Percentiles rank a stretch among this genome's conserved stretches.
These are phyloP conservation scores for Fusarium drepaniforme DNA, from an alignment of 2,329 filamentous ascomycete genomes.

Conservation along the genomic window DNA sequence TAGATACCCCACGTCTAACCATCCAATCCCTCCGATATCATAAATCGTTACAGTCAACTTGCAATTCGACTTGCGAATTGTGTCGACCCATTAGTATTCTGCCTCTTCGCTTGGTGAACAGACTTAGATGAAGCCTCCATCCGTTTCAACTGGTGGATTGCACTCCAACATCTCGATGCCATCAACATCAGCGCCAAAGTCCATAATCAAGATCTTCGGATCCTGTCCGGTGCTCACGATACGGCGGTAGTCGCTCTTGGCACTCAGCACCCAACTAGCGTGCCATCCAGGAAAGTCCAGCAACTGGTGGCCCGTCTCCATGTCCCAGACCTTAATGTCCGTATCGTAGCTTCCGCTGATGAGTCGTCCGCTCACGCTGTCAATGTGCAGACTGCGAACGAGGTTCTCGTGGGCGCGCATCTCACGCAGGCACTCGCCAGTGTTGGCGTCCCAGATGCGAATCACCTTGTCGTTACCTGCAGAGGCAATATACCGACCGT, in stretches of 20 bases:
- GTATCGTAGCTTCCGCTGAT: constrained; percentile 95
- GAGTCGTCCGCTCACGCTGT: constrained; percentile 86
- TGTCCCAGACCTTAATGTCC: constrained; percentile 94
- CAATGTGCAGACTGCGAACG: constrained; percentile 91
- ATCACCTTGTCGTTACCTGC: constrained; percentile 97
- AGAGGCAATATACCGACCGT: constrained; percentile 92
- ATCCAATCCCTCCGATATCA: constrained; percentile 30
- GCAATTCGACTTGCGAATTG: constrained; percentile 1
- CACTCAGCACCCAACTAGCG: constrained; percentile 94
- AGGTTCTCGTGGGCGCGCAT: constrained; percentile 87
- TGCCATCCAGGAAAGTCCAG: constrained; percentile 96
- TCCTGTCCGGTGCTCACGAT: constrained; percentile 97
- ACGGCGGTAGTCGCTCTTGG: constrained; percentile 94
- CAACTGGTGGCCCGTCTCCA: constrained; percentile 81
- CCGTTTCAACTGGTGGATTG: constrained; percentile 22
- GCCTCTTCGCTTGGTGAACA: background rate
- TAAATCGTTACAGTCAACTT: constrained; percentile 39
- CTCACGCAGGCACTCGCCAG: constrained; percentile 83
- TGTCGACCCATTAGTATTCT: constrained; percentile 18
- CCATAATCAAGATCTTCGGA: constrained; percentile 90
- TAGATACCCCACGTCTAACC: constrained; percentile 30
- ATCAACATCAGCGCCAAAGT: constrained; percentile 79
- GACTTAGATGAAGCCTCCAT: constrained; percentile 44
- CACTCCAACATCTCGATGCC: constrained; percentile 72
- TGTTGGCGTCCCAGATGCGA: constrained; percentile 95